phyloP scores from a whole-genome alignment of 768 basidiomycete species.

The Harrya chromipes region DNA sequence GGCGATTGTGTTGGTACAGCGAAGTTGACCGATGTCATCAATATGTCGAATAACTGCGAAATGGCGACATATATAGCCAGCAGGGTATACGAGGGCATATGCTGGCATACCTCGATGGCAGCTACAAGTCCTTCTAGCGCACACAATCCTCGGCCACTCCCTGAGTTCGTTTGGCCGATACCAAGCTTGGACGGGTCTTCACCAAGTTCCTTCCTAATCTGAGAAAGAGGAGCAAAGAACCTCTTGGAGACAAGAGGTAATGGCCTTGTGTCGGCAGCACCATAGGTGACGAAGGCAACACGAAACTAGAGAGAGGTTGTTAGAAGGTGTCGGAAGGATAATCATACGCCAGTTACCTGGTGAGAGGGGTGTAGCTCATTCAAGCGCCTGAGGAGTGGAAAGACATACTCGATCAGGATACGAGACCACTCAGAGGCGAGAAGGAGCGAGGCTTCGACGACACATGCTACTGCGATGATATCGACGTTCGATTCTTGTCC shows the following conservation, averaged over 20 bases:
- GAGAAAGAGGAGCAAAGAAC: constrained; percentile 48
- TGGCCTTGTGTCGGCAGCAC: constrained; percentile 51
- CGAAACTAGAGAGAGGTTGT: constrained; percentile 30
- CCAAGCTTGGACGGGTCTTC: constrained; percentile 49
- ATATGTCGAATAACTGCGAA: constrained; percentile 37
- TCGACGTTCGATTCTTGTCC: constrained; percentile 21
- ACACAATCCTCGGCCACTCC: constrained; percentile 54
- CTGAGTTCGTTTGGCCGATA: constrained; percentile 53
- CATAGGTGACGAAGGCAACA: constrained; percentile 62
- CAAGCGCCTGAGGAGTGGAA: constrained; percentile 51
- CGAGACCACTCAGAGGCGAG: constrained; percentile 52
- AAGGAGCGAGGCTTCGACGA: constrained; percentile 58
- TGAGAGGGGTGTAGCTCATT: constrained; percentile 38
- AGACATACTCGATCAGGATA: constrained; percentile 46
- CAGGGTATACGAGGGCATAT: background rate
- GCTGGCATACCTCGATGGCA: constrained; percentile 56
- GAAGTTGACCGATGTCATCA: constrained; percentile 22
- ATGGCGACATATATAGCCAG: constrained; percentile 30
- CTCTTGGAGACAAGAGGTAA: constrained; percentile 53
- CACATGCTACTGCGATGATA: constrained; percentile 49
- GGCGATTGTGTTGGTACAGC: constrained; percentile 15
- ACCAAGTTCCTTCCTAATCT: constrained; percentile 44
- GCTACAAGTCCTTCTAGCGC: constrained; percentile 70
- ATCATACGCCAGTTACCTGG: constrained; percentile 31
- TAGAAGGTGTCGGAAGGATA: background rate